Percentiles rank a stretch among this genome's conserved stretches.
Evolutionary conservation across 441 rosid species (phyloP).

Genomic region (Adansonia grandidieri): DNA sequence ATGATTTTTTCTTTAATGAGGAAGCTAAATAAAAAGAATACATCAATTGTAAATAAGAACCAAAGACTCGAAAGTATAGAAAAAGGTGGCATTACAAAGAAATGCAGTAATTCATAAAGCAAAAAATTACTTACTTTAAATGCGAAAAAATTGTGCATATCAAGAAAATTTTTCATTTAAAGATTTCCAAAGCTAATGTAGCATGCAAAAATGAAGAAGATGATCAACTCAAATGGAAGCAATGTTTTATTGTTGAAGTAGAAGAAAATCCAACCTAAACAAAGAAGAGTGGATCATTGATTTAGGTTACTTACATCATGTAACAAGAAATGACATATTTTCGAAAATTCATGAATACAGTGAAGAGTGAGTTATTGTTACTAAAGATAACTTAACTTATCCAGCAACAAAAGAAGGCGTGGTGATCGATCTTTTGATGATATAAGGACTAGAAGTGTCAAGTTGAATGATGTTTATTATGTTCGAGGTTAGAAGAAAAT

Average conservation of each 20-base stretch:
- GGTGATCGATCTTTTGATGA: no score
- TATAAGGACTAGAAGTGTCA: background rate
- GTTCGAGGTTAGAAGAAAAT: slow-evolving; percentile 4
- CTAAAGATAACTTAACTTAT: slow-evolving; percentile 6
- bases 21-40: no score
- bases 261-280: no score
- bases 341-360: background rate
- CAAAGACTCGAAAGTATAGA: no score
- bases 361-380: slow-evolving; percentile 14
- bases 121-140: background rate
- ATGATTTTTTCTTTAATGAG: no score
- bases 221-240: background rate
- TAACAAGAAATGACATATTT: slow-evolving; percentile 24
- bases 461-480: background rate
- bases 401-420: background rate
- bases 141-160: background rate
- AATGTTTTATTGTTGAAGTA: background rate
- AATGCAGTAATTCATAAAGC: background rate
- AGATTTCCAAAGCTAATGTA: background rate
- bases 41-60: no score
- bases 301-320: slow-evolving; percentile 29
- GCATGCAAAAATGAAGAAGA: background rate
- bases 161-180: background rate
- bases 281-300: slow-evolving; percentile 27
- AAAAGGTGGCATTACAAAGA: no score